These are phyloP conservation scores for Prototheca stagnorum DNA, from an alignment of 163 green algal species.

Conservation along the genomic window DNA sequence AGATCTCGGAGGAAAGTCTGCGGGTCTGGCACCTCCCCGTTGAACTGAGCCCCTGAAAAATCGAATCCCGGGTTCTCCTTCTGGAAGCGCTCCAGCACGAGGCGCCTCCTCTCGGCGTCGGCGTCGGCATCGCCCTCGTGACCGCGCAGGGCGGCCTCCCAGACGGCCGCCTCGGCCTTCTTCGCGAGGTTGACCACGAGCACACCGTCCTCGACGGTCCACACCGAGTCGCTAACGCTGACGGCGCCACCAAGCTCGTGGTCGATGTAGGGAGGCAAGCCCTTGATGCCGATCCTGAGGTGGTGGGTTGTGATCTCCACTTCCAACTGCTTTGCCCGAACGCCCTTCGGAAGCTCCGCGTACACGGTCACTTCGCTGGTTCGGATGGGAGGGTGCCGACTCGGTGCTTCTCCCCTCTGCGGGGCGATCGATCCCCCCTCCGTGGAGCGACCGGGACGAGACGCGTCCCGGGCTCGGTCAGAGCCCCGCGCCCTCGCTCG, in stretches of 20 bases:
- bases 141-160: constrained; percentile 46
- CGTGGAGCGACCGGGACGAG: too few species aligned
- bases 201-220: constrained; percentile 71
- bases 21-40: constrained; percentile 55
- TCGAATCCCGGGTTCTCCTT: constrained; percentile 87
- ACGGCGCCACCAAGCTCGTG: constrained; percentile 27
- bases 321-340: constrained; percentile 51
- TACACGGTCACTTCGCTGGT: constrained; percentile 63
- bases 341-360: constrained; percentile 47
- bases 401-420: too few species aligned
- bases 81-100: constrained; percentile 90
- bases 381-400: too few species aligned
- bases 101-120: constrained; percentile 45
- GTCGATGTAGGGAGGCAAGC: constrained; percentile 70
- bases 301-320: constrained; percentile 39
- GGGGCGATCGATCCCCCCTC: too few species aligned
- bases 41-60: constrained; percentile 73
- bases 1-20: constrained; percentile 59
- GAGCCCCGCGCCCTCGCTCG: too few species aligned
- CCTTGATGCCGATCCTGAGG: constrained; percentile 52
- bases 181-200: constrained; percentile 57
- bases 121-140: constrained; percentile 45
- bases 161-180: constrained; percentile 48
- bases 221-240: constrained; percentile 62
- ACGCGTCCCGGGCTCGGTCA: too few species aligned